These are phyloP conservation scores for Bipolaris sorokiniana DNA, from an alignment of 2,329 filamentous ascomycete species.

Conservation along the genomic window DNA sequence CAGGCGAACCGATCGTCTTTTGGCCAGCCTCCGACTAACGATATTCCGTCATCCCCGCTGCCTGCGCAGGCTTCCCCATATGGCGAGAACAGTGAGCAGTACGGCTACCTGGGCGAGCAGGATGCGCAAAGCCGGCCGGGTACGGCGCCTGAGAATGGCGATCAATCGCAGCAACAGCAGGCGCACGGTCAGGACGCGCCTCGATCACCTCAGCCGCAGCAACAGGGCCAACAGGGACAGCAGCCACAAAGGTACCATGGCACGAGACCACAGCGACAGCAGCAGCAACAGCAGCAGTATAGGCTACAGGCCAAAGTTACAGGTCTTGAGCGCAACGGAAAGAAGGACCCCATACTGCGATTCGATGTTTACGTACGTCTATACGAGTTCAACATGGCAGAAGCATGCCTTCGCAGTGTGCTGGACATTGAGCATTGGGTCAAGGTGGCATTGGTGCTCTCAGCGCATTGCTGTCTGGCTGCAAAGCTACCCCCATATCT, in stretches of 20 bases:
- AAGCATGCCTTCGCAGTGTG: slow-evolving; percentile 2
- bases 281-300: slow-evolving; percentile 74
- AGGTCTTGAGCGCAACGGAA: slow-evolving; percentile 86
- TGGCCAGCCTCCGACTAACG: slow-evolving; percentile 52
- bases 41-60: slow-evolving; percentile 50
- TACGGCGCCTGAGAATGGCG: slow-evolving; percentile 42
- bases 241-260: slow-evolving; percentile 56
- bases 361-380: slow-evolving; percentile 92
- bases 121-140: slow-evolving; percentile 34
- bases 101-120: slow-evolving; percentile 45
- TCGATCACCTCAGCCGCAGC: slow-evolving; percentile 35
- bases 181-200: slow-evolving; percentile 45
- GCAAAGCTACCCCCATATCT: not conserved
- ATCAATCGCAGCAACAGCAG: slow-evolving; percentile 38
- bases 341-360: slow-evolving; percentile 91
- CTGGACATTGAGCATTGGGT: slow-evolving; percentile 7
- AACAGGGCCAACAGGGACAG: slow-evolving; percentile 49
- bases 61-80: slow-evolving; percentile 50
- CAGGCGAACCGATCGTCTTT: slow-evolving; percentile 58
- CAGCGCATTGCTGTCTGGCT: not conserved
- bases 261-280: slow-evolving; percentile 53
- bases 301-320: slow-evolving; percentile 95
- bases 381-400: not conserved
- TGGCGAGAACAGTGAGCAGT: slow-evolving; percentile 42
- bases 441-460: slow-evolving; percentile 8